Base-by-base conservation (phyloP, 768 basidiomycete genomes). In the Trametes punicea region DNA sequence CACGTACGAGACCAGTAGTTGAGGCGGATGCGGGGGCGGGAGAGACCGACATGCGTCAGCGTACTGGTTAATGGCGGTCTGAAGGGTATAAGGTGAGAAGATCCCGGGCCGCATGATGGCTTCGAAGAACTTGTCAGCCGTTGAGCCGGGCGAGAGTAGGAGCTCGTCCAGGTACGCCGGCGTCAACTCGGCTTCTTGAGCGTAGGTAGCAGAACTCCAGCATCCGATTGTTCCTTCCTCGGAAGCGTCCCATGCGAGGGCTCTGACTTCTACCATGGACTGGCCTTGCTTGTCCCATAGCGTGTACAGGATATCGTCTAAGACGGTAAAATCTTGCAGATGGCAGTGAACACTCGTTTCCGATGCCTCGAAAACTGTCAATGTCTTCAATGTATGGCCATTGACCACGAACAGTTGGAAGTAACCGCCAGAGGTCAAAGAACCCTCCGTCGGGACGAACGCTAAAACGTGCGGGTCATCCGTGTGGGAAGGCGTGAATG, bases 91-190 rank as follows among this genome's bases (percentile, higher is more conserved):
- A 2, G 82, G 74, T 8, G 95, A 95, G 71, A 97, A 98, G 48
- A 91, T 78, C 20, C 91, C 92, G 0, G 96, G 94, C 29, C 86
- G 80, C 78, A 95, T 85, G 61, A 97, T 77, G 41, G 86, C 90
- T 49, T 84, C 78, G 65, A 94, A 78, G 71, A 93, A 94, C 60
- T 87, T 87, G 54, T 85, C 85, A 0, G 87, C 78, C 64, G 95
- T 70, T 2, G 89, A 88, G 29, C 85, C 85, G 23, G 83, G 78
- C 27, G 81, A 75, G 53, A 87, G 73, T 55, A 96, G 81, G 49
- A 87, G 78, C 62, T 92, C 90, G 64, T 95, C 93, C 62, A 98
- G 84, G 70, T 90, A 87, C n/a, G 85, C 83, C 16, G 94, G 88
- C 0, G 90, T 90, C 64, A 88, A 76, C 66, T 88, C 89, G 39